Base-by-base conservation (phyloP, 129 eudicot species). In the Apium graveolens region DNA sequence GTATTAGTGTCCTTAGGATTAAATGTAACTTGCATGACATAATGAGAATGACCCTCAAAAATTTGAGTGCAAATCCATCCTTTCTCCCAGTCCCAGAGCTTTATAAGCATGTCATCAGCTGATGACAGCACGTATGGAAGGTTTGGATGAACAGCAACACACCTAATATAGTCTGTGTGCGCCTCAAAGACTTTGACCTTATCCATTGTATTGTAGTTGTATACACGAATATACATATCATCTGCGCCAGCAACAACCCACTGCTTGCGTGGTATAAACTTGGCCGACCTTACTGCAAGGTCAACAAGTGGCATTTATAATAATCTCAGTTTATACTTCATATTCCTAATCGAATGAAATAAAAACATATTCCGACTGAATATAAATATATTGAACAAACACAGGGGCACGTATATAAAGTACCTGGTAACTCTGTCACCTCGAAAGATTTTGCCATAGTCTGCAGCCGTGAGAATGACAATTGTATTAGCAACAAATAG, bases 161-260 rank as follows among this genome's bases (percentile, higher is more conserved):
- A 88, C 82, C 98, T 89, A 71, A 95, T 95, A 84, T 95, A 95
- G 82, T 95, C 98, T 42, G 96, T 88, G 86, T 95, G 98, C 11
- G 98, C 98, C 84, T 95, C 97, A 16, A 78, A 95, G 57, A 88
- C 96, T 87, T 90, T 95, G 77, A 91, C 92, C 85, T 95, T 95
- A 75, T 95, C 98, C 96, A 91, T 90, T 18, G 98, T 95, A 75
- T 95, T 92, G 92, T 90, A 95, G 80, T 95, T 90, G 96, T 95
- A 95, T 62, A 95, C 96, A 55, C 98, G 98, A 79, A 95, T 88
- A 82, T 76, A 87, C 98, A 91, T 95, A 90, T 95, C 98, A 90
- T 95, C 98, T 31, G 97, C 94, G 78, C 98, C 98, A 43, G 98
- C 96, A 83, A 95, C 98, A 76, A 95, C 96, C 98, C 98, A 95